phyloP scores from a whole-genome alignment of 2,329 filamentous ascomycete species.

The Teratosphaeria zuluensis region DNA sequence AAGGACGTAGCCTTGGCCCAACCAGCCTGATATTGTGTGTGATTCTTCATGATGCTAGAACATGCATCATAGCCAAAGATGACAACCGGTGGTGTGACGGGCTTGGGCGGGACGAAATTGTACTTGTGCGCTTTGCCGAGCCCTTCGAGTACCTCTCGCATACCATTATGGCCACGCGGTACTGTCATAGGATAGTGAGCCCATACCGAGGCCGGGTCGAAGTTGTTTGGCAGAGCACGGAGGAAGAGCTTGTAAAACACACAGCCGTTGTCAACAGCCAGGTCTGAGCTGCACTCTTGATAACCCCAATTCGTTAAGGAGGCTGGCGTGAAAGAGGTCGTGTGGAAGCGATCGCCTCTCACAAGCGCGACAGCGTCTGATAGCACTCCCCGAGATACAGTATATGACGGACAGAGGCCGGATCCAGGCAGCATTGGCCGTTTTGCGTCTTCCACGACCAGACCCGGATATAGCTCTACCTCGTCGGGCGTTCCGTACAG shows the following conservation, averaged over 20 bases:
- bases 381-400: conserved; percentile 46
- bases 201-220: conserved; percentile 39
- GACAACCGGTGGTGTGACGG: conserved; percentile 27
- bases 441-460: conserved; percentile 53
- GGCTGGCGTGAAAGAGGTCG: conserved; percentile 30
- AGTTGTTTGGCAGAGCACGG: conserved; percentile 41
- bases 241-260: conserved; percentile 45
- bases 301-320: conserved; percentile 35
- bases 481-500: conserved; percentile 55
- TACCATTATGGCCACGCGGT: conserved; percentile 30
- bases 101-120: conserved; percentile 24
- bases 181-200: conserved; percentile 42
- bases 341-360: conserved; percentile 51
- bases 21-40: conserved; percentile 36
- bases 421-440: conserved; percentile 42
- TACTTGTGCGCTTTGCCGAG: conserved; percentile 35
- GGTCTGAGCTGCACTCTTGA: conserved; percentile 37
- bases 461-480: conserved; percentile 60
- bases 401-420: conserved; percentile 45
- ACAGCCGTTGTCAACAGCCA: conserved; percentile 38
- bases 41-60: conserved; percentile 33
- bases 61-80: conserved; percentile 39
- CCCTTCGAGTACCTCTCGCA: conserved; percentile 32
- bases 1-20: conserved; percentile 39
- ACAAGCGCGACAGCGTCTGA: conserved; percentile 53